phyloP scores from a whole-genome alignment of 202 grass and related monocot genomes.

The Hordeum pubiflorum region DNA sequence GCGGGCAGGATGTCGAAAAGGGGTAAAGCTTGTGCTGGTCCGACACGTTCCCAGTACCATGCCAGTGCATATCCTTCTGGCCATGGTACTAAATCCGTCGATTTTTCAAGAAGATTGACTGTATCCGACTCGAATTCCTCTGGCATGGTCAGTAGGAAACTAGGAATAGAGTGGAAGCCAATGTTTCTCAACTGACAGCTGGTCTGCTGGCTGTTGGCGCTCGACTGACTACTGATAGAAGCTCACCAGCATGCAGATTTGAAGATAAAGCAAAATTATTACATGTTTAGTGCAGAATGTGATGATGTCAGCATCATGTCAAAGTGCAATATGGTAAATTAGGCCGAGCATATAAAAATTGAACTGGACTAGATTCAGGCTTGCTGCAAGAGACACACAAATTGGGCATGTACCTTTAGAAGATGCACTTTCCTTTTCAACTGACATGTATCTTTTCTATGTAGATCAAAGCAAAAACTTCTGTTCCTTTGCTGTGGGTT shows the following conservation, averaged over 20 bases:
- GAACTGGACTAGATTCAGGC: background rate
- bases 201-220: no score
- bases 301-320: background rate
- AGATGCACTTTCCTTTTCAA: background rate
- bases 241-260: background rate
- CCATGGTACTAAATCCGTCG: no score
- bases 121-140: no score
- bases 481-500: conserved; percentile 64
- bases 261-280: background rate
- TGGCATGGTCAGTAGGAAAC: no score
- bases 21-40: no score
- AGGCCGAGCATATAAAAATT: background rate
- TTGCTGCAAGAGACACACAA: background rate
- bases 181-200: no score
- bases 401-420: background rate
- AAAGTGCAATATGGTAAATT: conserved; percentile 5
- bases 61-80: no score
- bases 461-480: conserved; percentile 74
- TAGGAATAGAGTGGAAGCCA: no score
- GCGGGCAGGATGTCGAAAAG: no score
- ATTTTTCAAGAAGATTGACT: no score
- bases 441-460: conserved; percentile 38
- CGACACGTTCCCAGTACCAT: no score
- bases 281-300: conserved; percentile 8
- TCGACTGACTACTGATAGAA: conserved; percentile 10